A percentile compares a stretch with the other conserved stretches of the same genome.
Conservation (phyloP, 208 protist species). For the Tetramitus jugosus region DNA sequence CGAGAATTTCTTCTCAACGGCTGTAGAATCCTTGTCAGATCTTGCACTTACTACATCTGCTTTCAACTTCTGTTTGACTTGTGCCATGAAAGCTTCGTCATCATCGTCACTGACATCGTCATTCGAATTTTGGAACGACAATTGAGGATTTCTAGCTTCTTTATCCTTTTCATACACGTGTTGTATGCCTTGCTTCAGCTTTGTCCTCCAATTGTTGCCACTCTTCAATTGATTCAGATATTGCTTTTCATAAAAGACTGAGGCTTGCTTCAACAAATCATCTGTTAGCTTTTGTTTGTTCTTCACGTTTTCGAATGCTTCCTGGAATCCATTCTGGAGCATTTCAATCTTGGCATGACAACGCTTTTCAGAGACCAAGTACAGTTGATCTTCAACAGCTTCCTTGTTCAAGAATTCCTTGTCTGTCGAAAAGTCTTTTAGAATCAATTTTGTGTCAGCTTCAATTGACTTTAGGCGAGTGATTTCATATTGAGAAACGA, state of each 20-base stretch:
- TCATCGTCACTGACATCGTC: too few species aligned
- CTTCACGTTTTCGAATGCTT: neutral
- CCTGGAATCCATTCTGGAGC: neutral
- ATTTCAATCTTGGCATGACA: neutral
- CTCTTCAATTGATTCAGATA: neutral
- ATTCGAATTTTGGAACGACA: too few species aligned
- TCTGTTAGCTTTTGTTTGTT: neutral
- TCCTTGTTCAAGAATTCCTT: too few species aligned
- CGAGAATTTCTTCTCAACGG: too few species aligned
- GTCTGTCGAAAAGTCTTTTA: neutral
- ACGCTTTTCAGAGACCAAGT: neutral
- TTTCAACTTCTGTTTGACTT: too few species aligned
- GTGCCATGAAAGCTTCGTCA: too few species aligned
- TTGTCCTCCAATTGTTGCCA: neutral
- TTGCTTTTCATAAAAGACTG: slow-evolving; percentile 8
- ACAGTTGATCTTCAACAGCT: neutral
- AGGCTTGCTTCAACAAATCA: neutral
- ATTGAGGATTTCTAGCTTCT: too few species aligned
- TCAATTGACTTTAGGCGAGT: neutral
- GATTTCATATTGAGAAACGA: slow-evolving; percentile 4
- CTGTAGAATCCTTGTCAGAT: too few species aligned
- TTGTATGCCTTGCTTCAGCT: neutral
- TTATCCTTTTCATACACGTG: too few species aligned
- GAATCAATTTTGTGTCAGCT: neutral
- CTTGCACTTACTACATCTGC: too few species aligned